Conservation (phyloP, 495 filamentous ascomycete genomes). For the Saxophila tyrrhenica region DNA sequence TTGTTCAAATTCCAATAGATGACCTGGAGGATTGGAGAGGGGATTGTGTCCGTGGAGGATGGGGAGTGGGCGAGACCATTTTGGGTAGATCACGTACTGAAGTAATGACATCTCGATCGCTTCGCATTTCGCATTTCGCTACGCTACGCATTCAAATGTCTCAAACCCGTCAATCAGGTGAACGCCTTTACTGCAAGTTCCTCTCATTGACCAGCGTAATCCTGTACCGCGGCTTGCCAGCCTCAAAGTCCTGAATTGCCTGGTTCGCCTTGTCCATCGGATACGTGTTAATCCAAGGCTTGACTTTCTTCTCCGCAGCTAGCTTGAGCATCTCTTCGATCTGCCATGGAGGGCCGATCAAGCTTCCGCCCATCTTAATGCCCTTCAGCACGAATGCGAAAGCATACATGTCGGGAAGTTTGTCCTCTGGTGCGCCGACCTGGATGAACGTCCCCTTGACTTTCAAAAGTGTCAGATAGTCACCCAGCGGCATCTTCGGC, state of each 20-base stretch:
- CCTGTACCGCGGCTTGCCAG: slow-evolving; percentile 20
- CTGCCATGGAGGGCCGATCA: slow-evolving; percentile 62
- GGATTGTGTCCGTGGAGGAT: too few species aligned
- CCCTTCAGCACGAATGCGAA: slow-evolving; percentile 61
- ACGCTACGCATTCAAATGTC: too few species aligned
- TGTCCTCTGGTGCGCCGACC: slow-evolving; percentile 62
- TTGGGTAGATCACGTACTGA: too few species aligned
- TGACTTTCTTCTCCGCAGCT: slow-evolving; percentile 61
- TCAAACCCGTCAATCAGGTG: too few species aligned
- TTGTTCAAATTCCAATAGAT: not conserved
- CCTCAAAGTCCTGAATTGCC: slow-evolving; percentile 19
- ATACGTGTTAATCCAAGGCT: slow-evolving; percentile 61
- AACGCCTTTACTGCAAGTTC: not conserved
- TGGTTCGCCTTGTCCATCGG: slow-evolving; percentile 48
- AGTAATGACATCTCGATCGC: too few species aligned
- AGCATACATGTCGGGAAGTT: slow-evolving; percentile 48
- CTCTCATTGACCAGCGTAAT: slow-evolving; percentile 18
- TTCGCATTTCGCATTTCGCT: too few species aligned
- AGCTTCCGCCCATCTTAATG: slow-evolving; percentile 57
- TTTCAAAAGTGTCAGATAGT: slow-evolving; percentile 61
- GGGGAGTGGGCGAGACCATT: too few species aligned
- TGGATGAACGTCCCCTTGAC: slow-evolving; percentile 67
- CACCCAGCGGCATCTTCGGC: slow-evolving; percentile 59
- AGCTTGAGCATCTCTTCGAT: slow-evolving; percentile 71
- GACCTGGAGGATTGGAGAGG: too few species aligned